Percentiles rank a stretch among this genome's conserved stretches.
phyloP scores from a whole-genome alignment of 1,284 basidiomycete genomes.

The Takashimella tepidaria region DNA sequence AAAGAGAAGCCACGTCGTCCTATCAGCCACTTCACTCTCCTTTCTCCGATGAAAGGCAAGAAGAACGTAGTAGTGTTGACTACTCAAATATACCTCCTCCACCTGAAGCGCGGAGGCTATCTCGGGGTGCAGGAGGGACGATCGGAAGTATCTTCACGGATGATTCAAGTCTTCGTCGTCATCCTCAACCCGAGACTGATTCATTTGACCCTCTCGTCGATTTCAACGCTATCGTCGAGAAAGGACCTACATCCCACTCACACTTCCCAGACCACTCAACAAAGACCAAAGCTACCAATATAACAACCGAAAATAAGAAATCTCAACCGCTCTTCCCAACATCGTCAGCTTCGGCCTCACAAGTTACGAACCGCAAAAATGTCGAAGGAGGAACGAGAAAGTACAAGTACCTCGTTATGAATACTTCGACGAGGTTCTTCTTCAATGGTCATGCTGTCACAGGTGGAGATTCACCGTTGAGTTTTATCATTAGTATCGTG shows the following conservation, averaged over 20 bases:
- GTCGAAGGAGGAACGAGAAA: conserved; percentile 50
- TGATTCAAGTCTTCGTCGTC: neutral
- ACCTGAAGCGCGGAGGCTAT: neutral
- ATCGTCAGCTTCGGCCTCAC: neutral
- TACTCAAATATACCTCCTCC: neutral
- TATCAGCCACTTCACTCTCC: neutral
- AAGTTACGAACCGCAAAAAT: too few relatives aligned
- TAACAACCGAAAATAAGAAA: neutral
- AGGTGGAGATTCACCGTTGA: conserved; percentile 76
- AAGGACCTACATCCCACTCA: neutral
- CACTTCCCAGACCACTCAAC: neutral
- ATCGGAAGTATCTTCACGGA: neutral
- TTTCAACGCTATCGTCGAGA: neutral
- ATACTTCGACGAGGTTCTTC: conserved; percentile 62
- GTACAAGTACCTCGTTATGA: conserved; percentile 61
- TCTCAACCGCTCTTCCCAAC: neutral
- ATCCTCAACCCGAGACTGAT: neutral
- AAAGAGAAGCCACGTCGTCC: neutral
- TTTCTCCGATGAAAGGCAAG: neutral
- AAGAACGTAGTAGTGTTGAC: neutral
- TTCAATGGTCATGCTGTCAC: conserved; percentile 65
- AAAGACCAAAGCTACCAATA: neutral
- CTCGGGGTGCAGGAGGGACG: neutral
- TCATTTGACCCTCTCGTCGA: neutral
- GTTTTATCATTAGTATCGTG: conserved; percentile 62